Base-by-base conservation (phyloP, 2,329 filamentous ascomycete species). In the Trichoderma sp. region DNA sequence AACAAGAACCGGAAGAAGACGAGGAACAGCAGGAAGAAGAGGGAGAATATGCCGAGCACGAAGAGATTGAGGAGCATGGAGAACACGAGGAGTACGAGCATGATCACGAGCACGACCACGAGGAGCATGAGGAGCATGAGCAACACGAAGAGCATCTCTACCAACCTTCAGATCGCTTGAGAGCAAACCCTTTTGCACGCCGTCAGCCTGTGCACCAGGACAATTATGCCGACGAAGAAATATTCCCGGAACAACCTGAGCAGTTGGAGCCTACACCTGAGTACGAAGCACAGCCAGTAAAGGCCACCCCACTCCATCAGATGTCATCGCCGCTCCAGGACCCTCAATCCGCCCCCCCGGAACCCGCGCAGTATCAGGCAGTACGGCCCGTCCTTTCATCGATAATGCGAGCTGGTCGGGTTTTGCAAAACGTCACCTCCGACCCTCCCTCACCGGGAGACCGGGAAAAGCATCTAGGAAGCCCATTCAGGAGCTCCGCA, bases 401-500 rank as follows among this genome's bases (percentile, higher is more conserved):
- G 2, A 87, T 87, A 39, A 83, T 88, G n/a, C 81, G 86, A 54
- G 86, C 82, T 29, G 86, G 86, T 3, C 80, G 84, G 57, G 85
- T 82, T 34, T 76, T 89, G 15, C 86, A 88, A 72, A 86, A 81
- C 68, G 83, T 88, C 42, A 86, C 86, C 12, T 87, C 86, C 0
- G 86, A 88, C 70, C 84, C 84, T 8, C 84, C 86, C 0, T 87
- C 86, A 0, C 86, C 86, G 1, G 83, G 84, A 60, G 80, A 76
- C 7, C 80, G 79, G n/a, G 83, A 84, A 52, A 80, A 80, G 37
- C 81, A 83, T 12, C 76, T 88, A 2, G 81, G 85, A 15, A 88
- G 86, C 66, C 86, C 86, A 0, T 89, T 89, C 70, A 80, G 83
- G 61, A 76, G 78, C 50, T 79, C 79, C 9, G 77, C 71, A 17